phyloP scores from a whole-genome alignment of 1,284 basidiomycete genomes.

The Puccinia polysora region DNA sequence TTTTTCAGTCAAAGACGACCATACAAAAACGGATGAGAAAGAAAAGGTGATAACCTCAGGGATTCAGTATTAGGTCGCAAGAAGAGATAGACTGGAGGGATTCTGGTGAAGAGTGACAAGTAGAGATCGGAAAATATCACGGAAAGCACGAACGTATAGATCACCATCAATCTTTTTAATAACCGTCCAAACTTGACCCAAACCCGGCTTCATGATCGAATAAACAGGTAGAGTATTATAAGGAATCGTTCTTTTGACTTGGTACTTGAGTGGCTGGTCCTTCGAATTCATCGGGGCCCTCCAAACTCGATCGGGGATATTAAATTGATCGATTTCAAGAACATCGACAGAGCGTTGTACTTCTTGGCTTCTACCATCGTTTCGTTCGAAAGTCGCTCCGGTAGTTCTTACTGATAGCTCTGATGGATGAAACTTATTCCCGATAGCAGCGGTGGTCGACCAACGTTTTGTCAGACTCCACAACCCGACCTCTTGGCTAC shows the following conservation, averaged over 20 bases:
- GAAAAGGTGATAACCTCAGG: neutral
- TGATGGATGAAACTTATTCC: no score
- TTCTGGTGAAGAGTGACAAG: no score
- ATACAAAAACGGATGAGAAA: neutral
- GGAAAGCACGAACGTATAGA: conserved; percentile 15
- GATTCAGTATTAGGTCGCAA: neutral
- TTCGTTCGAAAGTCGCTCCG: no score
- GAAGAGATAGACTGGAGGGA: no score
- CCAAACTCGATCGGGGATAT: conserved; percentile 39
- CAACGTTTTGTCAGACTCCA: no score
- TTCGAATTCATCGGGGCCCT: conserved; percentile 15
- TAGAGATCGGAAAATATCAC: neutral
- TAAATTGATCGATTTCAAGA: no score
- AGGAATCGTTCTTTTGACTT: conserved; percentile 13
- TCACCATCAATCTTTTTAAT: conserved; percentile 31
- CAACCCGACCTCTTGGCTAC: no score
- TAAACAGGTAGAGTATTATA: conserved; percentile 36
- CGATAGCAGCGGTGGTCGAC: no score
- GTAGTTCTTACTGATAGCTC: no score
- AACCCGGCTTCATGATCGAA: conserved; percentile 32
- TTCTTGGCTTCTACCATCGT: no score
- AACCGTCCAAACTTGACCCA: conserved; percentile 36
- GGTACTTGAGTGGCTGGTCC: conserved; percentile 4
- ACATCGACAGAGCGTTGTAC: no score
- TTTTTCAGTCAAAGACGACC: neutral